These are phyloP conservation scores for Ustanciosporium gigantosporum DNA, from an alignment of 1,284 basidiomycete genomes.

Conservation along the genomic window DNA sequence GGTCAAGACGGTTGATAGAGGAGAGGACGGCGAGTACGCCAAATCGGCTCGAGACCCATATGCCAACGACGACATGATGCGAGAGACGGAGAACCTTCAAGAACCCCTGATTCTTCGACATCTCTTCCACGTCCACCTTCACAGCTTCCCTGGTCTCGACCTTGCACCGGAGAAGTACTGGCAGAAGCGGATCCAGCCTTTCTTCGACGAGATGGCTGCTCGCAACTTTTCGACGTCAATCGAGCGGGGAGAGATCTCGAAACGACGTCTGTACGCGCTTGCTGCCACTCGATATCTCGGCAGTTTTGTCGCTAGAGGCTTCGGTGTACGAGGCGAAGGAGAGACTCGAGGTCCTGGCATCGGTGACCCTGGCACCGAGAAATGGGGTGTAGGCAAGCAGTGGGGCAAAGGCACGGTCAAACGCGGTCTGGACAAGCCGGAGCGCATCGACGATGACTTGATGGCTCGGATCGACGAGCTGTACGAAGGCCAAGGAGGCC, in stretches of 20 bases:
- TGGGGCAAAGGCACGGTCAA: slow-evolving; percentile 60
- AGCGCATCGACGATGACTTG: slow-evolving; percentile 37
- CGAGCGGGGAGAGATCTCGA: slow-evolving; percentile 51
- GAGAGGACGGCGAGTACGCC: slow-evolving; percentile 38
- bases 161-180: slow-evolving; percentile 53
- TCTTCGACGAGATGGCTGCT: slow-evolving; percentile 53
- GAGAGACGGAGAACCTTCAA: slow-evolving; percentile 40
- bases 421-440: slow-evolving; percentile 56
- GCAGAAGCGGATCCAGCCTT: slow-evolving; percentile 55
- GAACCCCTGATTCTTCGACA: slow-evolving; percentile 57
- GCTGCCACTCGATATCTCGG: slow-evolving; percentile 54
- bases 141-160: slow-evolving; percentile 50
- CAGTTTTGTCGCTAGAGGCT: slow-evolving; percentile 53
- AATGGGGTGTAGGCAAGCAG: slow-evolving; percentile 59
- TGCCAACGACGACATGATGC: slow-evolving; percentile 43
- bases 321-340: slow-evolving; percentile 54
- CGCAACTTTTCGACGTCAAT: slow-evolving; percentile 50
- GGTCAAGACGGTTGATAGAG: slow-evolving; percentile 41
- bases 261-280: slow-evolving; percentile 49
- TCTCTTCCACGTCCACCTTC: slow-evolving; percentile 56
- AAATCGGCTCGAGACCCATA: slow-evolving; percentile 48
- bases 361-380: slow-evolving; percentile 51
- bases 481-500: slow-evolving; percentile 41
- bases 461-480: slow-evolving; percentile 47
- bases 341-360: slow-evolving; percentile 55